Evolutionary conservation across 768 basidiomycete genomes (phyloP), one percentile per base, ranked within the genome.

Genomic region (Daedaleopsis nitida): DNA sequence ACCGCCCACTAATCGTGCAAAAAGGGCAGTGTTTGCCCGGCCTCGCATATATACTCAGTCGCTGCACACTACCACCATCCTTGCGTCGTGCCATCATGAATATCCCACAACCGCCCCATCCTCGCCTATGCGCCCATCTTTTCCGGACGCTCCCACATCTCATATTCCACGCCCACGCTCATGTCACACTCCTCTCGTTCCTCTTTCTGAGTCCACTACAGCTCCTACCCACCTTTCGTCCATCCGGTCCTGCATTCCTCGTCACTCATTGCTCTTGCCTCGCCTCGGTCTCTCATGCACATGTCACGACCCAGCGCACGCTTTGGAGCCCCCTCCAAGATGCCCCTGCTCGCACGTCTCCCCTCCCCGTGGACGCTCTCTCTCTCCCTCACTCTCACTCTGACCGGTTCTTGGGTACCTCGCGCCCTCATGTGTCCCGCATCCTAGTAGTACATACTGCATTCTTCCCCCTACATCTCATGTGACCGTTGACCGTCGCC

Each of bases 401-500:
- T 32, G 27, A 32, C 27, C 27, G 27, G 4, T 24, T 45, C 27
- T 43, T 32, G 32, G 48, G 37, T 50, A 19, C 21, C 45, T 27
- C 52, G 52, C 38, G 19, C n/a, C 9, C n/a, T 32, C 27, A 32
- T 10, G 39, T 42, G 39, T 42, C 39, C 17, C 35, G 32, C 50
- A 52, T 52, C 35, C 17, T 23, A 14, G 48, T 21, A 17, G 21
- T 21, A 21, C 44, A 45, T 45, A 32, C 43, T 54, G 62, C 62
- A 55, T 53, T 21, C 42, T 7, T 44, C 27, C 13, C 27, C 52
- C 14, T 19, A 37, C 51, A 39, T 55, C 37, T 35, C 55, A 49
- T 57, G 49, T 42, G 58, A 63, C 58, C 52, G 45, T 63, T 58
- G 45, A 16, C 56, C 53, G 48, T 58, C 48, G 47, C 44, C 39